Evolutionary conservation across 768 basidiomycete species (phyloP), one percentile per base, ranked within the genome.

Genomic region (Boletellus ananiceps): DNA sequence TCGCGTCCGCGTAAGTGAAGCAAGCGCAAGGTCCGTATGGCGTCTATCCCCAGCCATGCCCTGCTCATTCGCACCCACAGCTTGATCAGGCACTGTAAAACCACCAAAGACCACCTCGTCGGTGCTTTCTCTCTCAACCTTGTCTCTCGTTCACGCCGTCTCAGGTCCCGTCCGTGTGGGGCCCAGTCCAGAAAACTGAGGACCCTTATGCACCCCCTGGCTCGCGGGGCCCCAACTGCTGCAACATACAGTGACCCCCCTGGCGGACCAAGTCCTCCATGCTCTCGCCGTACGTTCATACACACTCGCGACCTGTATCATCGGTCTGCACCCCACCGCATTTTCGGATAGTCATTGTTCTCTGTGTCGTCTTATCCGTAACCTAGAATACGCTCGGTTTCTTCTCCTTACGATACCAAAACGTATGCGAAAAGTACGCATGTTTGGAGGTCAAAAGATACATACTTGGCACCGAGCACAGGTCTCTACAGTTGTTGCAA

Each of bases 141-240:
- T 34, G 46, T 23, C 34, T 44, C 18, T 55, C 51, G 32, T 60
- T 62, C 44, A 62, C 56, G 33, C 55, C 44, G 46, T 25, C 59
- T 19, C 61, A 93, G 88, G 86, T 95, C 42, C 93, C 94, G 21
- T 93, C 89, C 16, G 91, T 99, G 1, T 99, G 96, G 96, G 96
- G 96, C 9, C 86, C 90, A 19, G 84, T 95, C n/a, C 83, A 82
- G 56, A 89, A 88, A 63, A 82, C 82, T 37, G 91, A 95, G 51
- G 95, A 99, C 65, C 95, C 95, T 41, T 98, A 93, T 62, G 86
- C 86, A 21, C 88, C 86, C 46, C 82, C 81, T 64, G 70, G 75
- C 48, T 61, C 77, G 71, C 44, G 77, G n/a, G 72, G 56, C 56
- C 61, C 59, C 49, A 74, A 54, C 44, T 84, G 82, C 52, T 86